Conservation (phyloP, 75 land plant species). For the Selaginella tamariscina region DNA sequence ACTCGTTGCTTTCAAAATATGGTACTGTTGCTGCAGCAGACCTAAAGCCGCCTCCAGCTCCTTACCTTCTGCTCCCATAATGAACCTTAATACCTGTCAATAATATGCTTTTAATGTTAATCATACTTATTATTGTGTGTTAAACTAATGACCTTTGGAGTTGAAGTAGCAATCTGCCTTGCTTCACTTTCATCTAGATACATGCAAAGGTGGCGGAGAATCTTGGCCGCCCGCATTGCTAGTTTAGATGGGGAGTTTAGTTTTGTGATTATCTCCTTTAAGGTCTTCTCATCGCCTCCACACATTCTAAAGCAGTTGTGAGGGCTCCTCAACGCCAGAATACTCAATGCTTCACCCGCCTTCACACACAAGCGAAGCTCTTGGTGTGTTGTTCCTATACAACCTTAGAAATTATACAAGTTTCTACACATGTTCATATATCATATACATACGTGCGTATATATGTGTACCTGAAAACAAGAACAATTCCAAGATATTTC, state of each 20-base stretch:
- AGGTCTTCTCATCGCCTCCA: not conserved
- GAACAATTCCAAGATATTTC: conserved; percentile 37
- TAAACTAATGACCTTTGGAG: not conserved
- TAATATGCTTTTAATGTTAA: no score
- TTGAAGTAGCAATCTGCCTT: not conserved
- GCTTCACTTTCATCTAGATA: conserved; percentile 20
- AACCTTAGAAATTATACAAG: no score
- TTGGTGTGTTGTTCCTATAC: not conserved
- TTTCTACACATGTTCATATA: no score
- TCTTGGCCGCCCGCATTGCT: conserved; percentile 34
- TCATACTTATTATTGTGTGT: no score
- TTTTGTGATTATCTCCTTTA: not conserved
- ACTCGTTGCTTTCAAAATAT: not conserved
- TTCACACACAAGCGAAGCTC: conserved; percentile 21
- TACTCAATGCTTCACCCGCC: conserved; percentile 66
- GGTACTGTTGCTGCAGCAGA: conserved; percentile 16
- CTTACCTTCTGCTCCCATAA: not conserved
- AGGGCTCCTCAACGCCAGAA: conserved; percentile 48
- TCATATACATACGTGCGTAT: no score
- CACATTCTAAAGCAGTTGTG: conserved; percentile 34
- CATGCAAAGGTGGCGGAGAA: conserved; percentile 46
- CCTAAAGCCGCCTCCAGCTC: conserved; percentile 23
- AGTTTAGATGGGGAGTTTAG: conserved; percentile 22
- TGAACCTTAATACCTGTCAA: conserved; percentile 1
- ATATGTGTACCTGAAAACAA: no score